A percentile compares a stretch with the other conserved stretches of the same genome.
phyloP scores from a whole-genome alignment of 2,329 filamentous ascomycete genomes.

The Colletotrichum nymphaeae region DNA sequence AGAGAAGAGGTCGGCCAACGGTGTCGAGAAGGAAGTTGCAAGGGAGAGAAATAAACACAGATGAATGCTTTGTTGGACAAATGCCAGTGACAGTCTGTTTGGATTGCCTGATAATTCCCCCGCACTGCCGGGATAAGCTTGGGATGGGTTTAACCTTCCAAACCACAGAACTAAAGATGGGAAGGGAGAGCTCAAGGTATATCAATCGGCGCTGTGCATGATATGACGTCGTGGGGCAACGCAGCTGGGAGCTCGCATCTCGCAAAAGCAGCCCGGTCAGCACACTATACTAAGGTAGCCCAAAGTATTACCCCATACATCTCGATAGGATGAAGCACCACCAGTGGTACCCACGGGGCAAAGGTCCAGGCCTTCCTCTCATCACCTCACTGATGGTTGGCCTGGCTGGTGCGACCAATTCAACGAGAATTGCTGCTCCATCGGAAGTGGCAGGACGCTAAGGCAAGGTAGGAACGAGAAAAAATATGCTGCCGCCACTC shows the following conservation, averaged over 20 bases:
- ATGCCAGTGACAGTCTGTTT: neutral
- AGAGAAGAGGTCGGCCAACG: neutral
- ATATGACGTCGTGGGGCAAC: constrained; percentile 35
- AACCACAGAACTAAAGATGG: neutral
- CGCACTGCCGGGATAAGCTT: constrained; percentile 25
- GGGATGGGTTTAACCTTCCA: constrained; percentile 18
- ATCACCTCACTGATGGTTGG: constrained; percentile 2
- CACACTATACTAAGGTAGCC: neutral
- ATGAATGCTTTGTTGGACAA: neutral
- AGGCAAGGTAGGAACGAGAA: constrained; percentile 13
- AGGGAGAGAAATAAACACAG: neutral
- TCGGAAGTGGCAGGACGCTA: constrained; percentile 10
- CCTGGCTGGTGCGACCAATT: constrained; percentile 29
- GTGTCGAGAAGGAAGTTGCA: neutral
- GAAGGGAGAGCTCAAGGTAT: constrained; percentile 26
- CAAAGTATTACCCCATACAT: neutral
- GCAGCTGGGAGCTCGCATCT: constrained; percentile 12
- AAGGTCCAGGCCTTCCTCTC: neutral
- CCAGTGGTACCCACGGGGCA: neutral
- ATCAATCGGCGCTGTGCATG: constrained; percentile 15
- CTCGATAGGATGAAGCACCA: neutral
- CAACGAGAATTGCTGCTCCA: constrained; percentile 36
- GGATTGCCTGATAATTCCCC: constrained; percentile 6
- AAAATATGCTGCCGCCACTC: constrained; percentile 24
- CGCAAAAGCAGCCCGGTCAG: neutral